Evolutionary conservation across 1,284 basidiomycete species (phyloP), one percentile per base, ranked within the genome.

Genomic region (Kalmanozyma brasiliensis): DNA sequence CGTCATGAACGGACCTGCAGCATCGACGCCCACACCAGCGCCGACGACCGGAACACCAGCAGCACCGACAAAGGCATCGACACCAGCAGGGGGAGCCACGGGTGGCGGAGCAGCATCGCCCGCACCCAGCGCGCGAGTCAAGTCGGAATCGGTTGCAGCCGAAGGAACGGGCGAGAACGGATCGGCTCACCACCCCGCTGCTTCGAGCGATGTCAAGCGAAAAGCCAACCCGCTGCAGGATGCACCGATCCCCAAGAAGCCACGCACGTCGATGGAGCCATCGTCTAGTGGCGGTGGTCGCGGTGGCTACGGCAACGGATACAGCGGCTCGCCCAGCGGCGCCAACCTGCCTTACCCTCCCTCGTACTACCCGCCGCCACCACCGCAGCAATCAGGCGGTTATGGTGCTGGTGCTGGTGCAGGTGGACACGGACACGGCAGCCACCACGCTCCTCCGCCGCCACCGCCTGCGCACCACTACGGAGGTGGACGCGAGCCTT

Each of bases 181-280:
- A n/a, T 37, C 49, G 14, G 43, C 43, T 22, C 35, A 42, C 38
- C 37, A 41, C 1, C 10, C 64, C 14, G 22, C 56, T 14, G 30
- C 51, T 14, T 37, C 58, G 10, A 32, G 41, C n/a, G 61, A 65
- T 11, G 42, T 43, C 46, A 71, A 71, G 51, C 57, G 68, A 14
- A 71, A 71, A 42, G 62, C 62, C 2, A 61, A 65, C 20, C 53
- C 62, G 26, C 38, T 71, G 43, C 68, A 61, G 33, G 62, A 71
- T 32, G 68, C 62, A 8, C 68, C 68, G 33, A 71, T 71, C 49
- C 68, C 68, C n/a, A 71, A 71, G 51, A 71, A 71, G 53, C 58
- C 68, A 16, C 68, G 68, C 36, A 66, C 68, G 6, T 71, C 68
- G 43, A 63, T 69, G 56, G 60, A 68, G 32, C 59, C 59, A 0